Percentiles rank a stretch among this genome's conserved stretches.
phyloP scores from a whole-genome alignment of 2,329 filamentous ascomycete genomes.

The Xylariaceae sp. region DNA sequence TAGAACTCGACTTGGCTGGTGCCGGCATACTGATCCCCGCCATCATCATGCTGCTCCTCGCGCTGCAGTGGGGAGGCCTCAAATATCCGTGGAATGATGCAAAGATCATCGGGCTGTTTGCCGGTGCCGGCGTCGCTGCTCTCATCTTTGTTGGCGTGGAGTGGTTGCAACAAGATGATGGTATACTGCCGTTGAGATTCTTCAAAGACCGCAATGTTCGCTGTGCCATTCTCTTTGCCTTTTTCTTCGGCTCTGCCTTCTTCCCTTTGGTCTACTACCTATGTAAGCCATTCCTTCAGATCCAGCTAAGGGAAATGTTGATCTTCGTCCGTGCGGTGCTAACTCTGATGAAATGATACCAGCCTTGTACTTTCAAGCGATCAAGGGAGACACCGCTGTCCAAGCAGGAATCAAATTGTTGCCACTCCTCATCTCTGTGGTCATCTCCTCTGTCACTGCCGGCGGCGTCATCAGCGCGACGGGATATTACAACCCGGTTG shows the following conservation, averaged over 20 bases:
- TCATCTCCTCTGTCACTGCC: constrained; percentile 41
- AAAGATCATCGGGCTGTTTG: constrained; percentile 39
- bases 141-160: constrained; percentile 38
- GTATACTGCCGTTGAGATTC: constrained; percentile 37
- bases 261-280: constrained; percentile 40
- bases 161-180: constrained; percentile 31
- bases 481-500: constrained; percentile 41
- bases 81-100: constrained; percentile 37
- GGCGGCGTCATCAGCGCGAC: constrained; percentile 35
- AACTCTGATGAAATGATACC: not conserved
- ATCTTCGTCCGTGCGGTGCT: not conserved
- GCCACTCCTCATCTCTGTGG: constrained; percentile 46
- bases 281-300: constrained; percentile 40
- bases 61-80: constrained; percentile 33
- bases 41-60: constrained; percentile 30
- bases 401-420: constrained; percentile 51
- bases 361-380: constrained; percentile 50
- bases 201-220: constrained; percentile 36
- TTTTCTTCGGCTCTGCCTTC: constrained; percentile 34
- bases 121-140: constrained; percentile 35
- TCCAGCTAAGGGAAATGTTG: not conserved
- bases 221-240: constrained; percentile 29
- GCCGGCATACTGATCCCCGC: constrained; percentile 31
- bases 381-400: constrained; percentile 47
- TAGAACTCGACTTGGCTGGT: constrained; percentile 29